phyloP scores from a whole-genome alignment of 2,329 filamentous ascomycete species.

The Pestalotiopsis sp. region DNA sequence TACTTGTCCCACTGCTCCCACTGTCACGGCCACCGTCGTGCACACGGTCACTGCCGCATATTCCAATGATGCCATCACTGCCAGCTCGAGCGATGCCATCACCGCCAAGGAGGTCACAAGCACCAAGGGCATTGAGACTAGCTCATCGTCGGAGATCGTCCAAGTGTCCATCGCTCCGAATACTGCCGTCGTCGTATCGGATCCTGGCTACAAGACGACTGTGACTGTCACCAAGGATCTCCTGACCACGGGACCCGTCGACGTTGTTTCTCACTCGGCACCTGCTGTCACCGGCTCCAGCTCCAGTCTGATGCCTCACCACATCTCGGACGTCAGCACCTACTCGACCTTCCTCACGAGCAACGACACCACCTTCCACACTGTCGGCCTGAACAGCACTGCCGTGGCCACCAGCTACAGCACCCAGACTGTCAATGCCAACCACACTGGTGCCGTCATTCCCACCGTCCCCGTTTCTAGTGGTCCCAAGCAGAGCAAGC shows the following conservation, averaged over 20 bases:
- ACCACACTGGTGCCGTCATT: slow-evolving; percentile 5
- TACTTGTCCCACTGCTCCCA: slow-evolving; percentile 1
- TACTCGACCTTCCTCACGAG: neutral
- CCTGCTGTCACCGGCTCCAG: neutral
- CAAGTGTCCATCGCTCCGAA: slow-evolving; percentile 7
- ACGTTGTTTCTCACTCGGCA: neutral
- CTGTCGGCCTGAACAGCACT: neutral
- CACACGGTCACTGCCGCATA: neutral
- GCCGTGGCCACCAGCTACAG: slow-evolving; percentile 3
- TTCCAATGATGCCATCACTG: neutral
- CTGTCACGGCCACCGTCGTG: slow-evolving; percentile 4
- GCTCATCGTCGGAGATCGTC: neutral
- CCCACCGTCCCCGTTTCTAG: slow-evolving; percentile 1
- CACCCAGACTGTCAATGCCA: neutral
- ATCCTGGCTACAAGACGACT: neutral
- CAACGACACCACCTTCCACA: neutral
- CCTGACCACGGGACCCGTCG: neutral
- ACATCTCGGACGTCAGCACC: slow-evolving; percentile 1
- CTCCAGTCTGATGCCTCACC: slow-evolving; percentile 8
- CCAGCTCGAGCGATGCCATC: neutral
- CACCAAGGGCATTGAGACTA: neutral
- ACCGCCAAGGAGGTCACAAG: neutral
- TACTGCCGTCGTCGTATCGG: neutral
- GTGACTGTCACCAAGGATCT: neutral
- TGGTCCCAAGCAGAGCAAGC: neutral